Percentiles rank a stretch among this genome's conserved stretches.
Conservation (phyloP, 305 asterid species). For the Galium porrigens region DNA sequence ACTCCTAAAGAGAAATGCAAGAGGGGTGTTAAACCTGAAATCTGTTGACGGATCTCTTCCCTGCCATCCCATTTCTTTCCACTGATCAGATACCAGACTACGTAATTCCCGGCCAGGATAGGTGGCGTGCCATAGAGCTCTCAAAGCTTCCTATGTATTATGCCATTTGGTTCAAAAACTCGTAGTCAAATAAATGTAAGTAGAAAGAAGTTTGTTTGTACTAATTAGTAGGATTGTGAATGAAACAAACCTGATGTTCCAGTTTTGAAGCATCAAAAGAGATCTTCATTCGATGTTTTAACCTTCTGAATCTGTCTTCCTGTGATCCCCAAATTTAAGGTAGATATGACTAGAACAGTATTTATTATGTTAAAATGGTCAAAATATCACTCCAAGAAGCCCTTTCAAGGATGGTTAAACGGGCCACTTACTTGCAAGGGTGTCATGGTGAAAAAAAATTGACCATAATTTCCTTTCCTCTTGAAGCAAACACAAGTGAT, state of each 20-base stretch:
- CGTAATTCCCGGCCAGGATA: conserved; percentile 49
- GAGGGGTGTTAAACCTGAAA: conserved; percentile 35
- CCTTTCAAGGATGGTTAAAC: not conserved
- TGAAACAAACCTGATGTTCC: conserved; percentile 44
- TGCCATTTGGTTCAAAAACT: not conserved
- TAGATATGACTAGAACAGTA: not conserved
- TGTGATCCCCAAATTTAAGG: conserved; percentile 14
- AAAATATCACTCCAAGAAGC: not conserved
- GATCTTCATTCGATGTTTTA: conserved; percentile 48
- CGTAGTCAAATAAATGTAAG: not conserved
- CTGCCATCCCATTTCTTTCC: conserved; percentile 94
- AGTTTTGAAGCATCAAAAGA: conserved; percentile 49
- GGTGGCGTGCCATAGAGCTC: conserved; percentile 62
- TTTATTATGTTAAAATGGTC: conserved; percentile 2
- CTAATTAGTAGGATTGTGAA: not conserved
- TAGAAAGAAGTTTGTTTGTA: not conserved
- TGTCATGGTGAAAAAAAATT: conserved; percentile 41
- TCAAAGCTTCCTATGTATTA: conserved; percentile 39
- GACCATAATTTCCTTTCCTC: conserved; percentile 34
- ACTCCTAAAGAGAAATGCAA: not conserved
- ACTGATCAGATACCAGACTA: conserved; percentile 57
- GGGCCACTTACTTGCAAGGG: conserved; percentile 45
- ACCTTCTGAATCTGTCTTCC: conserved; percentile 58
- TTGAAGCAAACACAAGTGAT: conserved; percentile 70
- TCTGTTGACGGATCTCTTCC: conserved; percentile 86